phyloP scores from a whole-genome alignment of 164 flowering plant genomes.

The Vitis vinifera region DNA sequence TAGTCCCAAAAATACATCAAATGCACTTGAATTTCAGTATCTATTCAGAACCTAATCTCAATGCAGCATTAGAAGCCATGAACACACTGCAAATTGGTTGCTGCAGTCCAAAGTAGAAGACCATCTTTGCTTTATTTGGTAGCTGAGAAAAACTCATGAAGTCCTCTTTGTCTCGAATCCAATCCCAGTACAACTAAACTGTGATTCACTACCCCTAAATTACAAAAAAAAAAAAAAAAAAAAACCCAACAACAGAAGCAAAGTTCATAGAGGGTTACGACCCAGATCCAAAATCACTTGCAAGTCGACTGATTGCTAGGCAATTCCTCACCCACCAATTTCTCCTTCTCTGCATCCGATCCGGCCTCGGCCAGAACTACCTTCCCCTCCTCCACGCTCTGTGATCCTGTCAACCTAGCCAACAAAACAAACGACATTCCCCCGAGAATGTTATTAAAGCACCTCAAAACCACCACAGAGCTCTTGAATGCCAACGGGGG shows the following conservation, averaged over 20 bases:
- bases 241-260: not conserved
- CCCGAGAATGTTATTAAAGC: conserved; percentile 81
- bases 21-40: no score
- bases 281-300: conserved; percentile 6
- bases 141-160: no score
- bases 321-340: conserved; percentile 34
- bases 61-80: no score
- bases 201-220: no score
- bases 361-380: conserved; percentile 10
- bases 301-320: conserved; percentile 28
- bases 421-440: conserved; percentile 81
- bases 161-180: no score
- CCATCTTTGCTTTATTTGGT: no score
- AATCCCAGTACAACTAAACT: no score
- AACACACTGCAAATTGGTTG: no score
- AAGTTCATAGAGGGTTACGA: not conserved
- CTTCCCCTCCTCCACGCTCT: conserved; percentile 40
- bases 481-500: conserved; percentile 65
- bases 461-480: conserved; percentile 67
- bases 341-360: conserved; percentile 47
- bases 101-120: no score
- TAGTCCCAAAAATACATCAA: no score
- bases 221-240: not conserved
- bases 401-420: conserved; percentile 91
- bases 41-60: no score